These are phyloP conservation scores for Picochlorum sp. DNA, from an alignment of 139 green algal species.

Conservation along the genomic window DNA sequence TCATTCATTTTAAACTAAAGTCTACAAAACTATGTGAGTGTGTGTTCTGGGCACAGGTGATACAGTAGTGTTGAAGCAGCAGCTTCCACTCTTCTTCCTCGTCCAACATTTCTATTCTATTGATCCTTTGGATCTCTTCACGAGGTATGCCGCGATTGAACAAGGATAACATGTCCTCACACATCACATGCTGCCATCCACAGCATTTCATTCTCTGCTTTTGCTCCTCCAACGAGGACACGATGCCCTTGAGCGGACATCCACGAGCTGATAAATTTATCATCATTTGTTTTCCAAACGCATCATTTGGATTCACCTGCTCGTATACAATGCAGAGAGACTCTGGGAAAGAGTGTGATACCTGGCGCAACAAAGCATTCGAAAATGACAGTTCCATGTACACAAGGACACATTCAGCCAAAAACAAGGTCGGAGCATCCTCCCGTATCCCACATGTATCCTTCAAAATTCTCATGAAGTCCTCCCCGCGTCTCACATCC, in stretches of 20 bases:
- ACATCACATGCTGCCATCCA: constrained; percentile 49
- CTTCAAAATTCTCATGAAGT: constrained; percentile 33
- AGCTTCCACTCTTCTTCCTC: constrained; percentile 96
- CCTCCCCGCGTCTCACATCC: constrained; percentile 50
- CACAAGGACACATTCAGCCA: constrained; percentile 83
- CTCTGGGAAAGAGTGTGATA: constrained; percentile 31
- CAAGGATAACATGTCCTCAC: constrained; percentile 60
- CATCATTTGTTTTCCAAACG: constrained; percentile 83
- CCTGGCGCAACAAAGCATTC: constrained; percentile 27
- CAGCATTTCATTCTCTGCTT: constrained; percentile 30
- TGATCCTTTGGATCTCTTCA: constrained; percentile 34
- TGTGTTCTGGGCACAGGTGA: constrained; percentile 39
- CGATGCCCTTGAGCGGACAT: constrained; percentile 68
- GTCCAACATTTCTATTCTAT: constrained; percentile 68
- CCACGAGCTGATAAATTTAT: constrained; percentile 72
- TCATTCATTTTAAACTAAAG: too few relatives aligned
- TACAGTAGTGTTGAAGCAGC: constrained; percentile 87
- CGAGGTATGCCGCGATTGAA: constrained; percentile 53
- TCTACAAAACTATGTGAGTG: too few relatives aligned
- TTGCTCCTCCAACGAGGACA: constrained; percentile 46
- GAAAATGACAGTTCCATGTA: constrained; percentile 61
- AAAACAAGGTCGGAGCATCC: constrained; percentile 52
- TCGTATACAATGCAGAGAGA: constrained; percentile 68
- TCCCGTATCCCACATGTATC: constrained; percentile 39
- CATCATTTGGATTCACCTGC: constrained; percentile 71